phyloP scores from a whole-genome alignment of 2,329 filamentous ascomycete species.

The Emmonsia crescens region DNA sequence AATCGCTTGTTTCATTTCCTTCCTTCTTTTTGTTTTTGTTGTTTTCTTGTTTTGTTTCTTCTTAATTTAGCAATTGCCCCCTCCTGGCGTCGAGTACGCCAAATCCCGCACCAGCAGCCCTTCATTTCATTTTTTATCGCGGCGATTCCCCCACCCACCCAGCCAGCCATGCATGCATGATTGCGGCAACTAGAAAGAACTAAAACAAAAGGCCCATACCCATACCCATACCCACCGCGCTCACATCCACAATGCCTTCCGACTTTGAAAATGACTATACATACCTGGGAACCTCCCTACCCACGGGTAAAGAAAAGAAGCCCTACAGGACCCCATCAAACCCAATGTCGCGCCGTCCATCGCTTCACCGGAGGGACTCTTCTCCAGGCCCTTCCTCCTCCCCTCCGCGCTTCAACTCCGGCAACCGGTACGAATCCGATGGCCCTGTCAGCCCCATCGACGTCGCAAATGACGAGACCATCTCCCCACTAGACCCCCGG shows the following conservation, averaged over 20 bases:
- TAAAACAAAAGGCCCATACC: neutral
- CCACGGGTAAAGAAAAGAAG: constrained; percentile 61
- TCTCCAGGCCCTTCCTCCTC: constrained; percentile 57
- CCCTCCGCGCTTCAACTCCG: constrained; percentile 45
- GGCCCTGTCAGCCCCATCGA: constrained; percentile 27
- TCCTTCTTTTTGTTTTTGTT: too few relatives aligned
- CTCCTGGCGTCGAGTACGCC: neutral
- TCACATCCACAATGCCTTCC: constrained; percentile 21
- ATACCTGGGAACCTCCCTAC: constrained; percentile 49
- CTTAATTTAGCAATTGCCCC: neutral
- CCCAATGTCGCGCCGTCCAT: constrained; percentile 46
- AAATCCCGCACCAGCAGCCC: neutral
- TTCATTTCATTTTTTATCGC: neutral
- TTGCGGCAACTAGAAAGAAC: neutral
- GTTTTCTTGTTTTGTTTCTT: neutral
- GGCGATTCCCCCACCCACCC: neutral
- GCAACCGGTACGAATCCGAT: constrained; percentile 29
- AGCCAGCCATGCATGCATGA: neutral
- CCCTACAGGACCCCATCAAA: constrained; percentile 55
- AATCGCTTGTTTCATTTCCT: neutral
- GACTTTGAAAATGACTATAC: constrained; percentile 41
- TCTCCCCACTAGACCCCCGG: constrained; percentile 72
- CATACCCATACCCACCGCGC: neutral
- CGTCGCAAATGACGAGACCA: constrained; percentile 47
- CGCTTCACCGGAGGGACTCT: constrained; percentile 53